Percentiles rank a stretch among this genome's conserved stretches.
Evolutionary conservation across 495 filamentous ascomycete genomes (phyloP).

Genomic region (Penicillium argentinense): DNA sequence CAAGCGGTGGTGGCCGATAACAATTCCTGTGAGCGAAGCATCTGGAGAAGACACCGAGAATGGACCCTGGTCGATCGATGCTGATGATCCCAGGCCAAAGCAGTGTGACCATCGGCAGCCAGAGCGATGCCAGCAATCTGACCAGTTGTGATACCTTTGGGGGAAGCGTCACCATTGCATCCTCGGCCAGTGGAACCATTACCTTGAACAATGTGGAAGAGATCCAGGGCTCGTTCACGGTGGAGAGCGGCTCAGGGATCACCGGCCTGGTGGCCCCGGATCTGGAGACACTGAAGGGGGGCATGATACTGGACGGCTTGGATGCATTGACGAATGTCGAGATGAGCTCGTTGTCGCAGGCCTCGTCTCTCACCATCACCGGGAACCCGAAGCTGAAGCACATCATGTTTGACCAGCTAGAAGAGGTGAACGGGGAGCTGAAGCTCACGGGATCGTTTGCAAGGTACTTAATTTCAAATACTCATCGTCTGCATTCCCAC

Average conservation of each 20-base stretch:
- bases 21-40: not conserved
- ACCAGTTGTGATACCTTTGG: conserved; percentile 25
- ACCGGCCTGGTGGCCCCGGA: conserved; percentile 19
- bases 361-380: conserved; percentile 20
- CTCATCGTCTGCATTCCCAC: no score
- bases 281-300: conserved; percentile 24
- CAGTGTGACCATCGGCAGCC: conserved; percentile 26
- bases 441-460: conserved; percentile 26
- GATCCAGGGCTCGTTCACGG: conserved; percentile 26
- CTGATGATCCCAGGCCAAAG: conserved; percentile 20
- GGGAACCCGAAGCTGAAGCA: conserved; percentile 22
- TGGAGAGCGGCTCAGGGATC: conserved; percentile 18
- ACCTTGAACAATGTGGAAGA: conserved; percentile 25
- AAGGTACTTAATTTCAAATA: no score
- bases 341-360: conserved; percentile 13
- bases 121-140: conserved; percentile 28
- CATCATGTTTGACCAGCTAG: conserved; percentile 22
- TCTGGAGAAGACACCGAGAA: no score
- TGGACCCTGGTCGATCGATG: not conserved
- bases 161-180: conserved; percentile 27
- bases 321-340: conserved; percentile 17
- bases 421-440: conserved; percentile 27
- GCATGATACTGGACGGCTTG: conserved; percentile 24
- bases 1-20: not conserved
- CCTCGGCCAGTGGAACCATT: conserved; percentile 25